A percentile compares a stretch with the other conserved stretches of the same genome.
Evolutionary conservation across 306 rosid genomes (phyloP).

Genomic region (Macrotyloma uniflorum): DNA sequence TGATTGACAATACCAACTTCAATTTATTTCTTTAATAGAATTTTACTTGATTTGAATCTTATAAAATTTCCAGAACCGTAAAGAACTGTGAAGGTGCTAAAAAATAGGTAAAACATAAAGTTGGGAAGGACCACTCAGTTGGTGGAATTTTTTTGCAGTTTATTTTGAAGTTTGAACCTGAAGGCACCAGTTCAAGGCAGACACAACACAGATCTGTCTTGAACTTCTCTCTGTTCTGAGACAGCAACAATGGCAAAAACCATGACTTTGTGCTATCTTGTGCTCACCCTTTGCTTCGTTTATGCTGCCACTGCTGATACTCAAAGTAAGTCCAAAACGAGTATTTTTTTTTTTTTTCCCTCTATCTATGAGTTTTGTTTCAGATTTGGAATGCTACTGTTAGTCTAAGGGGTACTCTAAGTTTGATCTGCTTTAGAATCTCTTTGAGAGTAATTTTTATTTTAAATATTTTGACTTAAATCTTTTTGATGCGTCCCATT

Average conservation of each 20-base stretch:
- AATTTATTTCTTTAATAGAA: slow-evolving; percentile 5
- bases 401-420: neutral
- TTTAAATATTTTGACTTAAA: neutral
- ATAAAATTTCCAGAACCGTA: slow-evolving; percentile 13
- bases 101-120: neutral
- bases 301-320: slow-evolving; percentile 35
- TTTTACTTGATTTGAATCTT: neutral
- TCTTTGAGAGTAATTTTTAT: neutral
- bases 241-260: slow-evolving; percentile 54
- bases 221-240: slow-evolving; percentile 16
- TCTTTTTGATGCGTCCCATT: neutral
- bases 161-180: neutral
- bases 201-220: slow-evolving; percentile 35
- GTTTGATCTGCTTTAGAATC: slow-evolving; percentile 31
- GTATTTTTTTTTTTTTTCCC: neutral
- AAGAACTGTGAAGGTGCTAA: neutral
- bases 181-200: slow-evolving; percentile 38
- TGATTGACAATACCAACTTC: neutral
- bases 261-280: slow-evolving; percentile 20
- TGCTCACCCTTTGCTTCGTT: slow-evolving; percentile 30
- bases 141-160: slow-evolving; percentile 30
- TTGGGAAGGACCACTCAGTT: slow-evolving; percentile 40
- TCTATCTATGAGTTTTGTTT: slow-evolving; percentile 1
- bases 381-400: slow-evolving; percentile 32
- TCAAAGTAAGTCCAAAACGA: slow-evolving; percentile 46